Evolutionary conservation across 805 yeast species (phyloP).

Genomic region (Wickerhamomyces kurtzmanii): DNA sequence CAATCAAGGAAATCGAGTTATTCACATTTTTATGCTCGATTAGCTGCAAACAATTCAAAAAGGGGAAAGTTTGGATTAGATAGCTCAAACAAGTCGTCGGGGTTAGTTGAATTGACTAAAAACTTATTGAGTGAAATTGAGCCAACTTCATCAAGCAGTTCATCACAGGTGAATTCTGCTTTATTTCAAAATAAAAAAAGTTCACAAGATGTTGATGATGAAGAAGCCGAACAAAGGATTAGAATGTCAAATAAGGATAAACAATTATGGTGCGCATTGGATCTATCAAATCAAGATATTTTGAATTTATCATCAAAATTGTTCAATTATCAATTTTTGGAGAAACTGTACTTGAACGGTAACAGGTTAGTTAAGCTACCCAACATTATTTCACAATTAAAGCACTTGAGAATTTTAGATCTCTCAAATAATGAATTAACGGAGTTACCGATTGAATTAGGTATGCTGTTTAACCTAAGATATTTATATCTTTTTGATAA

Average conservation of each 20-base stretch:
- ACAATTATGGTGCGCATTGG: slow-evolving; percentile 92
- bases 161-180: no score
- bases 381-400: slow-evolving; percentile 51
- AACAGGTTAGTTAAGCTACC: slow-evolving; percentile 70
- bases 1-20: slow-evolving; percentile 56
- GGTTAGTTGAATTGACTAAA: slow-evolving; percentile 29
- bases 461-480: slow-evolving; percentile 69
- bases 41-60: slow-evolving; percentile 63
- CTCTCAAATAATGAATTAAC: slow-evolving; percentile 67
- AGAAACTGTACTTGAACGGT: slow-evolving; percentile 79
- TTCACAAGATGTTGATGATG: slow-evolving; percentile 34
- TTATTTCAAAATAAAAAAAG: slow-evolving; percentile 28
- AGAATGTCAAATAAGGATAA: slow-evolving; percentile 40
- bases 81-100: slow-evolving; percentile 12
- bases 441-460: slow-evolving; percentile 76
- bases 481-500: slow-evolving; percentile 86
- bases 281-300: slow-evolving; percentile 83
- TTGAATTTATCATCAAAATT: slow-evolving; percentile 59
- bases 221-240: slow-evolving; percentile 61
- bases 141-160: slow-evolving; percentile 9
- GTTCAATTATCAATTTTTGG: slow-evolving; percentile 75
- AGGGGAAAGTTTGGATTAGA: slow-evolving; percentile 15
- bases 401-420: slow-evolving; percentile 73
- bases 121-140: slow-evolving; percentile 18
- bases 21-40: slow-evolving; percentile 79